Conservation (phyloP, 1,284 basidiomycete species). For the Peniophora sp. region DNA sequence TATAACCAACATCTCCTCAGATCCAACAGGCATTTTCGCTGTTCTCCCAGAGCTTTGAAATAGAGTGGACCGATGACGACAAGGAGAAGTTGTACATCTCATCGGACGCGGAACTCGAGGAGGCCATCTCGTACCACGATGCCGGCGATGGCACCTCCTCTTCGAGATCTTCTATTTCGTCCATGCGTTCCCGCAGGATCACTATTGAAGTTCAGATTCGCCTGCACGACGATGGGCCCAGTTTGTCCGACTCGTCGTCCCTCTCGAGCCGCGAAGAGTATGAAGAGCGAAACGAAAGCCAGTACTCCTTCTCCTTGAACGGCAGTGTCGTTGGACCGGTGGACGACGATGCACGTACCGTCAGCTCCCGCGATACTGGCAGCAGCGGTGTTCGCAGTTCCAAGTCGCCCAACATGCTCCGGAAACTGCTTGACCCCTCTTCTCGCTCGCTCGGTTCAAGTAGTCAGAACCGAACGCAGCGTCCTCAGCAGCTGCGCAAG, state of each 20-base stretch:
- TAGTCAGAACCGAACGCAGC: slow-evolving; percentile 1
- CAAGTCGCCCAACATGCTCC: slow-evolving; percentile 7
- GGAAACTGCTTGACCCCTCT: slow-evolving; percentile 5
- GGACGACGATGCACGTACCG: slow-evolving; percentile 67
- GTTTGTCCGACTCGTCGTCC: slow-evolving; percentile 80
- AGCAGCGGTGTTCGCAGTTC: slow-evolving; percentile 1
- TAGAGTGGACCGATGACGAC: slow-evolving; percentile 84
- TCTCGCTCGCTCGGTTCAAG: slow-evolving; percentile 4
- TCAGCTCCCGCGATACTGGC: slow-evolving; percentile 59
- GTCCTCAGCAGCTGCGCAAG: background rate
- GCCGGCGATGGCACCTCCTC: slow-evolving; percentile 62
- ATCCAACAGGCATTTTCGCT: slow-evolving; percentile 79
- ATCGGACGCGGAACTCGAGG: slow-evolving; percentile 68
- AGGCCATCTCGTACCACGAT: slow-evolving; percentile 79
- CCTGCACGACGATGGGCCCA: slow-evolving; percentile 87
- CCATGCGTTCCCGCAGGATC: slow-evolving; percentile 61
- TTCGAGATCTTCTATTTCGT: slow-evolving; percentile 67
- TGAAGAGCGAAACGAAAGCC: slow-evolving; percentile 49
- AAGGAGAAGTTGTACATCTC: slow-evolving; percentile 65
- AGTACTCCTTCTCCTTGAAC: slow-evolving; percentile 45
- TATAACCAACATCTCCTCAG: slow-evolving; percentile 29
- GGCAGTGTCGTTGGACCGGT: slow-evolving; percentile 20
- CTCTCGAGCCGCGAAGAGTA: slow-evolving; percentile 72
- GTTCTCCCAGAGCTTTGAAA: slow-evolving; percentile 57
- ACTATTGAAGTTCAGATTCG: slow-evolving; percentile 68